Evolutionary conservation across 1,284 basidiomycete species (phyloP), one percentile per base, ranked within the genome.

Genomic region (Cryptococcus floricola): DNA sequence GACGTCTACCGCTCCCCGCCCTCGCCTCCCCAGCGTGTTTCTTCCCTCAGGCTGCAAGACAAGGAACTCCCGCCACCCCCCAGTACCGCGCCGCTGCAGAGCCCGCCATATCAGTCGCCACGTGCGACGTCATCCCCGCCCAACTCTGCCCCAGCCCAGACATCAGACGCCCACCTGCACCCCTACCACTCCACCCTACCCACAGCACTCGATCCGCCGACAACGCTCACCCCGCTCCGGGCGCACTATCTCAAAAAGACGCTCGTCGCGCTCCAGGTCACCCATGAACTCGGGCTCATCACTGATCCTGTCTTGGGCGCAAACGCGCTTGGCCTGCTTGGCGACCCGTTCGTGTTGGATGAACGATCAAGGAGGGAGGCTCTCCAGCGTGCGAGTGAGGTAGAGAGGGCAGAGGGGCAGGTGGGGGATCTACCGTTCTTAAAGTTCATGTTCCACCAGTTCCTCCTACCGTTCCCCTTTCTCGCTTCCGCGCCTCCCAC

Each of bases 231-330:
- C 0, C 89, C 93, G 5, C 78, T 93, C 31, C 85, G 91, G 41
- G 91, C 91, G 1, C 93, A 97, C 71, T 97, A 97, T 75, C 87
- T 97, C 71, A 97, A 96, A 80, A 94, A 95, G 77, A 83, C 88
- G n/a, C 85, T 97, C 53, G 84, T 98, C 46, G 85, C 88, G 63
- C 84, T 96, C 44, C 87, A 97, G 74, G 86, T 95, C 62, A 77
- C 81, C 61, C 79, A 80, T 39, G 94, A 98, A 75, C 81, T 96
- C 53, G 81, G 84, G 58, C 79, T 81, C 42, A 82, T 94, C 63
- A 84, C 85, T 5, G 71, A 79, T 50, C 83, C 80, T 1, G 61
- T 59, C 52, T 83, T 54, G 75, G 84, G 84, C 57, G 78, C 85
- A 18, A 88, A 88, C 47, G 84, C 89, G 0, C 82, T 96, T 58